phyloP scores from a whole-genome alignment of 2,329 filamentous ascomycete genomes.

The Arthrobotrys sphaeroides region DNA sequence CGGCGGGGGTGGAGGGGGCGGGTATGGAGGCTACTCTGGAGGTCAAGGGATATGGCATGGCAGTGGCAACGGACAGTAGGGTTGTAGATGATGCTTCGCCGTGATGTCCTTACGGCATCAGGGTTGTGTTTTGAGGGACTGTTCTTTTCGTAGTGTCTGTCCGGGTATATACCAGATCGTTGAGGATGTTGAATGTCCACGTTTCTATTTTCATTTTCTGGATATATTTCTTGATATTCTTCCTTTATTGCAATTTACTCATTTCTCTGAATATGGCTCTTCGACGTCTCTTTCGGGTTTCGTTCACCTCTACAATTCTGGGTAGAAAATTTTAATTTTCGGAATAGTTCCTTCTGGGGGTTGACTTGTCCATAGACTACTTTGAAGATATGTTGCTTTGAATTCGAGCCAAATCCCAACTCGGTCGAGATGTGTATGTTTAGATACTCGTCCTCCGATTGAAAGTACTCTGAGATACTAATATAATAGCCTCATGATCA shows the following conservation, averaged over 20 bases:
- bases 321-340: neutral
- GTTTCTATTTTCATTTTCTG: neutral
- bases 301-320: neutral
- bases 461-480: too few relatives aligned
- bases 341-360: neutral
- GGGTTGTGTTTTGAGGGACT: neutral
- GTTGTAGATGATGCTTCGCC: neutral
- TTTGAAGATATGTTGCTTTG: too few relatives aligned
- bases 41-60: constrained; percentile 52
- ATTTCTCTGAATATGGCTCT: neutral
- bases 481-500: too few relatives aligned
- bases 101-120: neutral
- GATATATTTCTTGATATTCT: neutral
- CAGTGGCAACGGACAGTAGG: constrained; percentile 45
- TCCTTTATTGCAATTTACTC: neutral
- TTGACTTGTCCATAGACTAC: too few relatives aligned
- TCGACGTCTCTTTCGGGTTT: neutral
- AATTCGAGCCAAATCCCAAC: too few relatives aligned
- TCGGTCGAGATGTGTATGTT: too few relatives aligned
- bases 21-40: constrained; percentile 37
- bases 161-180: constrained; percentile 32
- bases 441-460: too few relatives aligned
- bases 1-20: constrained; percentile 12
- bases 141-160: neutral
- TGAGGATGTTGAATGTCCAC: neutral